These are phyloP conservation scores for Alternaria postmessia DNA, from an alignment of 2,329 filamentous ascomycete species.

Conservation along the genomic window DNA sequence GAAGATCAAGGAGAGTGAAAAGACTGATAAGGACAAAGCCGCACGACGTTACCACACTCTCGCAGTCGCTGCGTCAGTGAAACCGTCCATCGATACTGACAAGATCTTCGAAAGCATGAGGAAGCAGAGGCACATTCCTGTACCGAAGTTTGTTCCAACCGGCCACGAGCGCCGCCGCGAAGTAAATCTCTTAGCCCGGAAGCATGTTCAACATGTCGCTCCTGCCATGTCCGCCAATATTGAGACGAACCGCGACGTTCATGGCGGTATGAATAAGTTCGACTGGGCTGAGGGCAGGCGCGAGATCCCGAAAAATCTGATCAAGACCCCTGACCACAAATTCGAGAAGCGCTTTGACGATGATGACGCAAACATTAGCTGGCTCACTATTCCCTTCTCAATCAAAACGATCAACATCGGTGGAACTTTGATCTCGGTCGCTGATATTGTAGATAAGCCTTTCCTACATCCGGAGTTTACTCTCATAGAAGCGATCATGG, in stretches of 20 bases:
- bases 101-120: not conserved
- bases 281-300: not conserved
- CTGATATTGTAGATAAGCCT: not conserved
- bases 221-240: not conserved
- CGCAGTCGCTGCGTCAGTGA: not conserved
- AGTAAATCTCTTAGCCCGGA: not conserved
- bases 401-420: not conserved
- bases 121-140: not conserved
- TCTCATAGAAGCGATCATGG: not conserved
- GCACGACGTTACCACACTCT: not conserved
- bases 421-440: not conserved
- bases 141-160: not conserved
- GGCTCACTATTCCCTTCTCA: not conserved
- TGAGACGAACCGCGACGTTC: not conserved
- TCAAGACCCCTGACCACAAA: not conserved
- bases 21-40: rapidly evolving
- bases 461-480: not conserved
- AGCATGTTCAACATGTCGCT: not conserved
- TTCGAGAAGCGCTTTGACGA: not conserved
- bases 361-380: not conserved
- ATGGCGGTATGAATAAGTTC: not conserved
- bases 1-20: not conserved
- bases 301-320: not conserved
- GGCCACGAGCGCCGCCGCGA: not conserved
- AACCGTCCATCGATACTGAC: not conserved